phyloP scores from a whole-genome alignment of 208 protist genomes.

The Angomonas ambiguus region DNA sequence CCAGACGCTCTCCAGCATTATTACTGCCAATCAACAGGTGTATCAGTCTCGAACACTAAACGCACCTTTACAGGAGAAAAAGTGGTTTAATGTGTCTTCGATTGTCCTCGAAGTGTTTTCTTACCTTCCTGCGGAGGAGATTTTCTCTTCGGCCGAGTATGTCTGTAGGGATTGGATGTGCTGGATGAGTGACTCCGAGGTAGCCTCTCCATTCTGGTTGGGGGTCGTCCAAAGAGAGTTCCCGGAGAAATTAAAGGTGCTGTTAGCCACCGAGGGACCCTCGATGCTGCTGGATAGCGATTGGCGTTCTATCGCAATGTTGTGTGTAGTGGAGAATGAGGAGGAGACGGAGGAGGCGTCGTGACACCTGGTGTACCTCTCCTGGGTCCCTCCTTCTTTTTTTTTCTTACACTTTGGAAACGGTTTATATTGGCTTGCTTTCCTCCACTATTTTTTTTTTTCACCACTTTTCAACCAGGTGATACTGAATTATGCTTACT shows the following conservation, averaged over 20 bases:
- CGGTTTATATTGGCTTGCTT: too few relatives aligned
- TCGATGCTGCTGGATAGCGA: constrained; percentile 42
- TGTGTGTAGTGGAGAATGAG: constrained; percentile 31
- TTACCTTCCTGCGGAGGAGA: constrained; percentile 49
- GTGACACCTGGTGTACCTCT: background rate
- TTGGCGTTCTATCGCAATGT: constrained; percentile 73
- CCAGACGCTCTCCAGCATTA: constrained; percentile 22
- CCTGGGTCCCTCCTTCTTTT: background rate
- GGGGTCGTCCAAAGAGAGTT: constrained; percentile 75
- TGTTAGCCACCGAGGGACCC: constrained; percentile 32
- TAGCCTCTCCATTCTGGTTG: constrained; percentile 65
- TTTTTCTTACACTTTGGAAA: constrained; percentile 4
- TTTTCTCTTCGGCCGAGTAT: constrained; percentile 48
- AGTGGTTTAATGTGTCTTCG: constrained; percentile 26
- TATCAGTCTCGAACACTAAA: background rate
- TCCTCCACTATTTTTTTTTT: background rate
- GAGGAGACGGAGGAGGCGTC: constrained; percentile 12
- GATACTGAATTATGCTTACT: background rate
- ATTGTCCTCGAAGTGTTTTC: constrained; percentile 60
- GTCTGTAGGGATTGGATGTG: constrained; percentile 58
- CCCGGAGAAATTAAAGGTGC: constrained; percentile 26
- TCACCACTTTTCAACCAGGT: background rate
- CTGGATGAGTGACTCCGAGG: constrained; percentile 43
- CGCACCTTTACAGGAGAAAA: background rate
- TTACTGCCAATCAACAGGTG: background rate